Percentiles rank a stretch among this genome's conserved stretches.
phyloP scores from a whole-genome alignment of 2,329 filamentous ascomycete species.

The Truncatella angustata region DNA sequence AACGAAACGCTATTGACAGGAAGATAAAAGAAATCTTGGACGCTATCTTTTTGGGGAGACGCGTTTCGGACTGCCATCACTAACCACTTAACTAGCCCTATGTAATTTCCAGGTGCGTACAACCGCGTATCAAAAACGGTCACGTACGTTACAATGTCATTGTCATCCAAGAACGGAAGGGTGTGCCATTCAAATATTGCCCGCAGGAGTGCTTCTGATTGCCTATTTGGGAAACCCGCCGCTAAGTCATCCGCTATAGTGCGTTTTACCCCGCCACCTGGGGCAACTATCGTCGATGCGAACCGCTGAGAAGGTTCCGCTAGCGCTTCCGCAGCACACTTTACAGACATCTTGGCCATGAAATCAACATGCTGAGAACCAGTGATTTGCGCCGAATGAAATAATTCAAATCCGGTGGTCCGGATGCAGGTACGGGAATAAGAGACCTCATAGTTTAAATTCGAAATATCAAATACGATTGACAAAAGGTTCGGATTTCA shows the following conservation, averaged over 20 bases:
- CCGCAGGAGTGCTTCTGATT: constrained; percentile 3
- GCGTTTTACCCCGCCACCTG: not conserved
- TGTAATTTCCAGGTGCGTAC: not conserved
- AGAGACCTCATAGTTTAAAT: too few species aligned
- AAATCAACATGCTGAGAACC: not conserved
- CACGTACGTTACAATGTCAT: not conserved
- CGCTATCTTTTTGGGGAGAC: too few species aligned
- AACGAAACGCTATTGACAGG: too few species aligned
- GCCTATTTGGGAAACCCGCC: not conserved
- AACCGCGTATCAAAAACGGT: not conserved
- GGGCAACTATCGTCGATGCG: not conserved
- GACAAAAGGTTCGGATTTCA: too few species aligned
- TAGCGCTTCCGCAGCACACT: constrained; percentile 3
- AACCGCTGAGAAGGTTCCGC: constrained; percentile 2
- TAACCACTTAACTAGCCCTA: too few species aligned
- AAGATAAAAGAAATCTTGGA: too few species aligned
- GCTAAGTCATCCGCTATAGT: not conserved
- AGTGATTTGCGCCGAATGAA: not conserved
- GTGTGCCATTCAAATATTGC: not conserved
- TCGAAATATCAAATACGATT: too few species aligned
- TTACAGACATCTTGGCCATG: not conserved
- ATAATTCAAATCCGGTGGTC: not conserved
- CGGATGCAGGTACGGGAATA: not conserved
- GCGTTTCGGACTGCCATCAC: too few species aligned
- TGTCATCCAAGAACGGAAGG: constrained; percentile 1